phyloP scores from a whole-genome alignment of 495 filamentous ascomycete genomes.

The Corynascus novoguineensis region DNA sequence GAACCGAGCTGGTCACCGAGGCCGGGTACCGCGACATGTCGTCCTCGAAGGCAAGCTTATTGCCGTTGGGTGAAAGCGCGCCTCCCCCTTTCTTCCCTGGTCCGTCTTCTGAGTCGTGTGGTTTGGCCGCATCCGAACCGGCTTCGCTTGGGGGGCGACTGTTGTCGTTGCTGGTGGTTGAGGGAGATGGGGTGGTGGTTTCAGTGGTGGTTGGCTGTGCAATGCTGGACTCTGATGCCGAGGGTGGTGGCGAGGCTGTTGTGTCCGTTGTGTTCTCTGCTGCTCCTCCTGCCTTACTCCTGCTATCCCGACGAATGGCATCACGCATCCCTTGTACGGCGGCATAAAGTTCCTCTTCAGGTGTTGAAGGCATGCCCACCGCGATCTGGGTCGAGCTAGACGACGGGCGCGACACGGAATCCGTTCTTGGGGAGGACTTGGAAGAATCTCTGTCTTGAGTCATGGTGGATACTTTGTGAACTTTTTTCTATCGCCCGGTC shows the following conservation, averaged over 20 bases:
- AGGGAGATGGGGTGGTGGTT: background rate
- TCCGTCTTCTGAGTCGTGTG: background rate
- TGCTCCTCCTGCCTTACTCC: background rate
- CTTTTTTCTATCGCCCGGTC: background rate
- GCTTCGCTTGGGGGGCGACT: background rate
- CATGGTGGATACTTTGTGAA: background rate
- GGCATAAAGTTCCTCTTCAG: slow-evolving; percentile 11
- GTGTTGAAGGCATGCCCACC: background rate
- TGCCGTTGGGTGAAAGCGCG: too few relatives aligned
- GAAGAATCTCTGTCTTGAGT: background rate
- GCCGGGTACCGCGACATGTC: slow-evolving; percentile 25
- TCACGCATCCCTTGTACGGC: background rate
- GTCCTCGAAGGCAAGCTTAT: slow-evolving; percentile 8
- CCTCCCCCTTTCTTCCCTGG: too few relatives aligned
- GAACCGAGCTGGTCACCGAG: slow-evolving; percentile 32
- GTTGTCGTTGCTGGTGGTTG: background rate
- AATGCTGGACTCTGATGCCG: background rate
- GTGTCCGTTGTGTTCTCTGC: background rate
- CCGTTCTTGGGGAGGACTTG: background rate
- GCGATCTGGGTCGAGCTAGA: slow-evolving; percentile 9
- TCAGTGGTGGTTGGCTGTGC: background rate
- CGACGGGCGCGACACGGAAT: background rate
- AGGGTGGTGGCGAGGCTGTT: background rate
- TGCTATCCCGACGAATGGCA: background rate
- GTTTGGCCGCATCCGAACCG: background rate